These are phyloP conservation scores for Tilletiopsis washingtonensis DNA, from an alignment of 1,284 basidiomycete species.

Conservation along the genomic window DNA sequence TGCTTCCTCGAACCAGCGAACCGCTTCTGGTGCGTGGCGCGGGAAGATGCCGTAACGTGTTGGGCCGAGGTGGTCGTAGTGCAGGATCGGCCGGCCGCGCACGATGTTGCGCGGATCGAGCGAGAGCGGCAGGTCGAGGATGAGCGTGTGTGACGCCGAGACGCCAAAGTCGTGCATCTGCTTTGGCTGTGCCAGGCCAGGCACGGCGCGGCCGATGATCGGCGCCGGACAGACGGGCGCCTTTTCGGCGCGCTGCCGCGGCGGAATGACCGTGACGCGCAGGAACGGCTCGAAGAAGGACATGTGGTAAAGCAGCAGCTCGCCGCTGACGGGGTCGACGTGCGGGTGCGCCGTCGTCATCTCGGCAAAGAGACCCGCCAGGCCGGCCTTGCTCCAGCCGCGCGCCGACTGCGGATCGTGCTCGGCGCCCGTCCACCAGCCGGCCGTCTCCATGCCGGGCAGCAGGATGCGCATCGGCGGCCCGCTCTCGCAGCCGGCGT, in stretches of 20 bases:
- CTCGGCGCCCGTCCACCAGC: constrained; percentile 47
- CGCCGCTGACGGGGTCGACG: constrained; percentile 51
- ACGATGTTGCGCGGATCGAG: constrained; percentile 51
- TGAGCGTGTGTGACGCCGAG: constrained; percentile 48
- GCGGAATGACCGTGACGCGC: constrained; percentile 50
- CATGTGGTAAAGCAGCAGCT: constrained; percentile 51
- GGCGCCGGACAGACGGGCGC: constrained; percentile 1
- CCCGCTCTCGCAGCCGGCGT: constrained; percentile 53
- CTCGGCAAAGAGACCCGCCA: constrained; percentile 39
- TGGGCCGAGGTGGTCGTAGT: constrained; percentile 49
- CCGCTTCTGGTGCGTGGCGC: constrained; percentile 42
- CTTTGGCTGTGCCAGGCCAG: constrained; percentile 38
- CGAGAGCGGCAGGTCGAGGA: constrained; percentile 53
- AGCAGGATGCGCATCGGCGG: constrained; percentile 50
- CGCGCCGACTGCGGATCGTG: constrained; percentile 12
- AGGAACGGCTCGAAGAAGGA: constrained; percentile 51
- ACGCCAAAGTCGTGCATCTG: constrained; percentile 55
- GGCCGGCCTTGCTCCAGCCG: not conserved
- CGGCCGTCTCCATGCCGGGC: constrained; percentile 51
- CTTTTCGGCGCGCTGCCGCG: not conserved
- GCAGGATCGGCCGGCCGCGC: constrained; percentile 50
- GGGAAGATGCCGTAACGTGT: constrained; percentile 52
- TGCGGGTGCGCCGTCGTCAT: constrained; percentile 53
- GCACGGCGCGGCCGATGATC: constrained; percentile 28
- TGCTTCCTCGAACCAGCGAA: constrained; percentile 48